Evolutionary conservation across 2,329 filamentous ascomycete genomes (phyloP), one percentile per base, ranked within the genome.

Genomic region (Penicillium sp.): DNA sequence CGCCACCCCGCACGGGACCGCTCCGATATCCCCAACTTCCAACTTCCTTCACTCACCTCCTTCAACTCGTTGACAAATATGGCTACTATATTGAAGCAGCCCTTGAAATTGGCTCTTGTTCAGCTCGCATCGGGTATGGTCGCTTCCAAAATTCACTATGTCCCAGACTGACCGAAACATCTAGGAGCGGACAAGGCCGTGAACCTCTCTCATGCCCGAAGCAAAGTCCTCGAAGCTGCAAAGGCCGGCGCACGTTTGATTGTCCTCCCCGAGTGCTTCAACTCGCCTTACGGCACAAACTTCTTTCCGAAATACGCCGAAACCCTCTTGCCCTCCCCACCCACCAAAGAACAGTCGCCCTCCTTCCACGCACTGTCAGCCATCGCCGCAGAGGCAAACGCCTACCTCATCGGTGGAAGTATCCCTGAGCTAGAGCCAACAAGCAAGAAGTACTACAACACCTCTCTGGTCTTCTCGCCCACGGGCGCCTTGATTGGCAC

Each of bases 231-330:
- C 55, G 84, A 89, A 69, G 92, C 93, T 4, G 86, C 89, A 19
- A 71, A 76, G 22, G 75, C 75, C 3, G 92, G 92, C 59, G 89
- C 92, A 52, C 83, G 87, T 49, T 83, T 99, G 52, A 85, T 97
- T 57, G 89, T 97, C 29, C 81, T 99, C 14, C 93, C 93, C 30
- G 93, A 99, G 76, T 99, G 93, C 79, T 99, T 99, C 83, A 99
- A 99, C 77, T 95, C 88, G 35, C 93, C 93, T 8, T 99, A 99
- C 72, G 93, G 93, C 59, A 90, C 84, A 58, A 80, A 89, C 65
- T 91, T 86, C 77, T 99, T 99, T 74, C 86, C 91, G 46, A 81
- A 84, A 53, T 97, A 97, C 71, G 91, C 93, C 59, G 93, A 99
- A 73, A 86, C 83, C 1, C 83, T 97, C n/a, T 77, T 81, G 1